These are phyloP conservation scores for Podospora tetraspora DNA, from an alignment of 495 filamentous ascomycete genomes.

Conservation along the genomic window DNA sequence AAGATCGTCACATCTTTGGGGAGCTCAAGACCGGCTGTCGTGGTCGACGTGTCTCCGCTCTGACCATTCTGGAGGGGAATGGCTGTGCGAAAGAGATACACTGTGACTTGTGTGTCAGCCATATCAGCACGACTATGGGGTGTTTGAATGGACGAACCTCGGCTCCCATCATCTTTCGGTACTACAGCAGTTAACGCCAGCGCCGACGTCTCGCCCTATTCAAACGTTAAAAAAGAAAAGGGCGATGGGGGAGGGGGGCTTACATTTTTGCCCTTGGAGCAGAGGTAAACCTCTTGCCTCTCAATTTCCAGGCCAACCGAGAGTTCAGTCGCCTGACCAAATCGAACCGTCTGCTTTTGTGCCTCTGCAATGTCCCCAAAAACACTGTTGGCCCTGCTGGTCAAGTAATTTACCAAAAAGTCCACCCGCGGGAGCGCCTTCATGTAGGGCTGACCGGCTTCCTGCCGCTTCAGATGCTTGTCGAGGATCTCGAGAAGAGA, in stretches of 20 bases:
- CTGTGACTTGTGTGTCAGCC: constrained; percentile 28
- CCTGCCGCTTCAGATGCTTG: constrained; percentile 43
- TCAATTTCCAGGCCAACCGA: constrained; percentile 33
- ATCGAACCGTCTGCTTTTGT: constrained; percentile 49
- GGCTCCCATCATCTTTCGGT: constrained; percentile 21
- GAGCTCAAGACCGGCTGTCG: constrained; percentile 34
- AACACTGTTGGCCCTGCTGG: constrained; percentile 33
- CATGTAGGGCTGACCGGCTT: constrained; percentile 33
- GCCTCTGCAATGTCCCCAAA: constrained; percentile 52
- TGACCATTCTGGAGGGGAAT: constrained; percentile 41
- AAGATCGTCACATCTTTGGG: constrained; percentile 35
- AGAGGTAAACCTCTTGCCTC: constrained; percentile 36
- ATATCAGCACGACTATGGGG: background rate
- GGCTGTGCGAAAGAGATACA: constrained; percentile 41
- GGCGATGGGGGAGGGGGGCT: constrained; percentile 5
- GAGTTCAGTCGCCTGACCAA: constrained; percentile 41
- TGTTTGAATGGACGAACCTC: constrained; percentile 17
- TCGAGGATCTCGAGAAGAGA: constrained; percentile 43
- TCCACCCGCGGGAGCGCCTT: constrained; percentile 39
- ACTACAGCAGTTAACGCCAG: constrained; percentile 36
- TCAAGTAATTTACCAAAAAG: constrained; percentile 43
- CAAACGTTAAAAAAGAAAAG: constrained; percentile 10
- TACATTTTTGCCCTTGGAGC: constrained; percentile 24
- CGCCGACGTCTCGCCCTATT: constrained; percentile 28
- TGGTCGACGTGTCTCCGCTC: constrained; percentile 28